Base-by-base conservation (phyloP, 2,329 filamentous ascomycete genomes). In the Endocalyx cinctus region DNA sequence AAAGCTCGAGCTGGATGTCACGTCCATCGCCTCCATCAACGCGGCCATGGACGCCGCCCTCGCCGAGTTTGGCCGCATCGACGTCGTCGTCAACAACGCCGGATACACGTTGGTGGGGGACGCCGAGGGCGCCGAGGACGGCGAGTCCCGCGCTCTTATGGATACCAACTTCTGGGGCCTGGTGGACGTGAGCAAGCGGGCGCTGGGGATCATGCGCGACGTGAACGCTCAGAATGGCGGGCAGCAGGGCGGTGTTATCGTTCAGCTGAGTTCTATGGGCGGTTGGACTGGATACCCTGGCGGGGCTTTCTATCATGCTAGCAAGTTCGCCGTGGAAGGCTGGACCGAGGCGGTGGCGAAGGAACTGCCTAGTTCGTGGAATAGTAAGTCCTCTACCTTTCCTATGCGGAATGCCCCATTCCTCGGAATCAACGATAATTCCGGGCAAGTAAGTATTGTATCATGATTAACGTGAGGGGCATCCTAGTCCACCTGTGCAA, bases 261-360 rank as follows among this genome's bases (percentile, higher is more conserved):
- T 76, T 23, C 71, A 79, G 38, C 52, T 79, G 25, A 73, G 69
- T 5, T 74, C 69, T 4, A 66, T 79, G 46, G 73, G 70, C 4
- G 65, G 65, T 0, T 59, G 52, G 33, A 37, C 51, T 7, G 60
- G 52, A 2, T 59, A 51, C 18, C 57, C 62, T 1, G 55, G 56
- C 1, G 43, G 50, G 19, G 50, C 59, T 0, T 61, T 59, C 30
- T 69, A 69, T 31, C 61, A 65, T 27, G 58, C 58, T 0, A 54
- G 52, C 32, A 70, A 70, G 47, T 69, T 66, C 34, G 66, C 63
- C 0, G 43, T 69, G 8, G 66, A 69, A 41, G 68, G 67, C 1
- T 70, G 63, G 41, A 68, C 68, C 0, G 66, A 72, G 39, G 54
- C 60, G 1, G 43, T 72, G 1, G 52, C 58, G 0, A 64, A 62